These are phyloP conservation scores for Dactylellina sp. DNA, from an alignment of 2,329 filamentous ascomycete genomes.

Conservation along the genomic window DNA sequence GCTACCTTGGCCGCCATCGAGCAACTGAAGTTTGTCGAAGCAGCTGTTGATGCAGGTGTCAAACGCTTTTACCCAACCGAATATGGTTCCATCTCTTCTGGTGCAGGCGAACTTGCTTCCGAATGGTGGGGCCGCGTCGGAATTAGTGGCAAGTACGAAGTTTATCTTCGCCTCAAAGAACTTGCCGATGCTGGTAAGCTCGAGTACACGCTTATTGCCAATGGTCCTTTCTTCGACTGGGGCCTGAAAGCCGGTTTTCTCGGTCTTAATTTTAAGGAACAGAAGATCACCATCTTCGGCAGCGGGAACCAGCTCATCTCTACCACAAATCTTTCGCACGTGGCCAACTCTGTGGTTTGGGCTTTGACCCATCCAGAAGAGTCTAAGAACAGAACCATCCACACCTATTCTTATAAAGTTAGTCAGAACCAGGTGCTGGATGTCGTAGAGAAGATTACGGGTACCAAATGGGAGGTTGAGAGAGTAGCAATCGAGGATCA, in stretches of 20 bases:
- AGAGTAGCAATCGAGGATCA: slow-evolving; percentile 57
- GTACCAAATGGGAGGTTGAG: slow-evolving; percentile 60
- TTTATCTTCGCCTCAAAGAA: slow-evolving; percentile 65
- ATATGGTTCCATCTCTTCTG: slow-evolving; percentile 65
- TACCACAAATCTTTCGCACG: slow-evolving; percentile 66
- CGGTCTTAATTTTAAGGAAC: slow-evolving; percentile 64
- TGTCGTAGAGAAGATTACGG: slow-evolving; percentile 62
- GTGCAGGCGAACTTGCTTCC: slow-evolving; percentile 64
- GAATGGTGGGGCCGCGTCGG: slow-evolving; percentile 34
- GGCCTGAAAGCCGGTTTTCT: slow-evolving; percentile 64
- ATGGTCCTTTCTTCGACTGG: slow-evolving; percentile 73
- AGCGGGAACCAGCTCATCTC: slow-evolving; percentile 68
- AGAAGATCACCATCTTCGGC: slow-evolving; percentile 66
- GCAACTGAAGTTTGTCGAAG: slow-evolving; percentile 70
- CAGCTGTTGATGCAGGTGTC: slow-evolving; percentile 71
- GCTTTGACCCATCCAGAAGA: slow-evolving; percentile 67
- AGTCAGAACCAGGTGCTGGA: slow-evolving; percentile 65
- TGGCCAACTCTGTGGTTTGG: slow-evolving; percentile 68
- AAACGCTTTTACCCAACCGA: slow-evolving; percentile 74
- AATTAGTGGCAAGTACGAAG: slow-evolving; percentile 68
- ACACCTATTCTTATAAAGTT: slow-evolving; percentile 65
- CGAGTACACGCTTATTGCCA: slow-evolving; percentile 70
- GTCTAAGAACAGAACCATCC: slow-evolving; percentile 69
- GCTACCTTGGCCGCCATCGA: slow-evolving; percentile 64
- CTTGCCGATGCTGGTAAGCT: slow-evolving; percentile 65